Evolutionary conservation across 2,329 filamentous ascomycete genomes (phyloP).

Genomic region (Plectosphaerella sp.): DNA sequence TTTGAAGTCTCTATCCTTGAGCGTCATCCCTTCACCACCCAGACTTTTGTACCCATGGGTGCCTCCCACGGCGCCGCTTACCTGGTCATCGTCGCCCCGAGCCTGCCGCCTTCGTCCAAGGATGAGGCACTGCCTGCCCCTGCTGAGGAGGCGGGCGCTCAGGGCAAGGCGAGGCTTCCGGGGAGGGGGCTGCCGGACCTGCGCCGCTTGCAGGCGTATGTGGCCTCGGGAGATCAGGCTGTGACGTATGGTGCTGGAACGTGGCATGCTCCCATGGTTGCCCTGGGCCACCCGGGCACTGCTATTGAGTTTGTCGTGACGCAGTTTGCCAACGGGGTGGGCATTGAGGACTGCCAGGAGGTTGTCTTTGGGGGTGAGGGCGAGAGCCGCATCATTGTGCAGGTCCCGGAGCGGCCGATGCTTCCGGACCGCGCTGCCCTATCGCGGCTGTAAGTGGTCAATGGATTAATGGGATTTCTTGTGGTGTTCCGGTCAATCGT

Average conservation of each 20-base stretch:
- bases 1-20: conserved; percentile 76
- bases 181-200: conserved; percentile 70
- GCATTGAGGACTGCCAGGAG: conserved; percentile 84
- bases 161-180: conserved; percentile 36
- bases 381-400: conserved; percentile 34
- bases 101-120: conserved; percentile 42
- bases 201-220: conserved; percentile 65
- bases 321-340: conserved; percentile 83
- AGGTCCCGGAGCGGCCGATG: conserved; percentile 16
- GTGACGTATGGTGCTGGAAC: conserved; percentile 90
- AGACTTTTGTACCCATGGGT: conserved; percentile 81
- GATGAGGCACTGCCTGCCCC: conserved; percentile 35
- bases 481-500: no score
- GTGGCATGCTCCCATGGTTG: conserved; percentile 96
- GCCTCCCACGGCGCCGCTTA: conserved; percentile 49
- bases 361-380: conserved; percentile 37
- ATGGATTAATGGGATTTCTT: no score
- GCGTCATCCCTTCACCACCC: conserved; percentile 87
- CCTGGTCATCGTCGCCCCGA: conserved; percentile 86
- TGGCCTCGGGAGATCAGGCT: conserved; percentile 72
- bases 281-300: conserved; percentile 55
- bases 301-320: conserved; percentile 83
- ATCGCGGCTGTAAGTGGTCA: no score
- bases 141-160: conserved; percentile 4
- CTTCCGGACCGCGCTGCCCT: not conserved